Percentiles rank a stretch among this genome's conserved stretches.
Conservation (phyloP, 805 yeast genomes). For the Candida tibetensis region DNA sequence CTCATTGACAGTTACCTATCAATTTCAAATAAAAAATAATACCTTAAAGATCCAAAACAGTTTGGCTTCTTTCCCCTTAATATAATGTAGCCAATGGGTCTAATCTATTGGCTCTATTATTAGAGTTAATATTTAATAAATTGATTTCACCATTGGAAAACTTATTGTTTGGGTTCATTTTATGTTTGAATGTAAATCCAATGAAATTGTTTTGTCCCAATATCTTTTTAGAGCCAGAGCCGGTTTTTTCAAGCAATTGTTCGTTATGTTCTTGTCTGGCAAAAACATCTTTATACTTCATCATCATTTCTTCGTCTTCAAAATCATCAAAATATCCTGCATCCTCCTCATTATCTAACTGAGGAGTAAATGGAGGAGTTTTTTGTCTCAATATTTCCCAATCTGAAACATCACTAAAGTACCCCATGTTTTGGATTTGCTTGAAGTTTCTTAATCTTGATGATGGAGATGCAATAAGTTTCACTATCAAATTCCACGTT, state of each 20-base stretch:
- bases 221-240: constrained; percentile 48
- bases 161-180: constrained; percentile 53
- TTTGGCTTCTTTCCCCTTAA: too few species aligned
- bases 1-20: too few species aligned
- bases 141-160: constrained; percentile 38
- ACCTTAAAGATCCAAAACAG: too few species aligned
- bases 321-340: constrained; percentile 99
- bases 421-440: constrained; percentile 75
- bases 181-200: constrained; percentile 95
- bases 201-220: constrained; percentile 56
- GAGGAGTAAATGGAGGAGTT: constrained; percentile 95
- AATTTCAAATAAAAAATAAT: too few species aligned
- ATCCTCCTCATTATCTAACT: constrained; percentile 93
- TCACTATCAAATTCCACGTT: constrained; percentile 86
- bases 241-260: constrained; percentile 63
- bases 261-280: constrained; percentile 87
- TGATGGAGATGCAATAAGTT: constrained; percentile 76
- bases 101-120: constrained; percentile 25
- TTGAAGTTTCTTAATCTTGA: constrained; percentile 73
- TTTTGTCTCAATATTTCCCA: constrained; percentile 68
- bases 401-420: constrained; percentile 73
- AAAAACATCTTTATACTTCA: constrained; percentile 94
- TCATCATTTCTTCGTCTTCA: constrained; percentile 94
- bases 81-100: constrained; percentile 46
- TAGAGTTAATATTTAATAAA: constrained; percentile 25